These are phyloP conservation scores for Micromonas commoda DNA, from an alignment of 139 green algal genomes.

Conservation along the genomic window DNA sequence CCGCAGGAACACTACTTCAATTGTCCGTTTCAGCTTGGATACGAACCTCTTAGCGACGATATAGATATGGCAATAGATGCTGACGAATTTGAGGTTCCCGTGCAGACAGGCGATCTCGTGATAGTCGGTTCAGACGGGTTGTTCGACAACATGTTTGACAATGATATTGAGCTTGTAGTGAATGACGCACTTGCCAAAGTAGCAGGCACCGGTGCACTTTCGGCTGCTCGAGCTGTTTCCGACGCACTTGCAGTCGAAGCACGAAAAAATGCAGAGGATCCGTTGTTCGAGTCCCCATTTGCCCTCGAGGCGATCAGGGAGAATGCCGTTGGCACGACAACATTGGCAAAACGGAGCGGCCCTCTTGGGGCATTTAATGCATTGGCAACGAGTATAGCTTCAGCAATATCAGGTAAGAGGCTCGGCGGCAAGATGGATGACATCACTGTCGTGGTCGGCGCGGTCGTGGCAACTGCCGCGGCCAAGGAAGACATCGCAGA, in stretches of 20 bases:
- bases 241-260: background rate
- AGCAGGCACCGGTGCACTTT: background rate
- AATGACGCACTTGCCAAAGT: background rate
- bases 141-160: constrained; percentile 95
- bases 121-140: constrained; percentile 88
- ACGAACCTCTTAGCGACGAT: constrained; percentile 6
- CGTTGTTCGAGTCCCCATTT: constrained; percentile 13
- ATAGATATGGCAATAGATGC: constrained; percentile 41
- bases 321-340: background rate
- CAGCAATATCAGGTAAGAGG: background rate
- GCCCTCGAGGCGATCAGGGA: constrained; percentile 5
- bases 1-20: constrained; percentile 97
- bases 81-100: constrained; percentile 54
- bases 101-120: constrained; percentile 80
- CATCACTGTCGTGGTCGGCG: constrained; percentile 54
- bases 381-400: background rate
- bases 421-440: constrained; percentile 63
- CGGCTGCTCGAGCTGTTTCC: background rate
- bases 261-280: constrained; percentile 7
- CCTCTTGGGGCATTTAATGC: background rate
- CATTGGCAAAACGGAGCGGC: background rate
- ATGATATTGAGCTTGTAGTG: constrained; percentile 70
- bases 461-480: background rate
- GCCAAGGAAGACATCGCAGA: background rate
- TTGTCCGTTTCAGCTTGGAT: constrained; percentile 80